Percentiles rank a stretch among this genome's conserved stretches.
These are phyloP conservation scores for Botryotinia narcissicola DNA, from an alignment of 2,329 filamentous ascomycete species.

Conservation along the genomic window DNA sequence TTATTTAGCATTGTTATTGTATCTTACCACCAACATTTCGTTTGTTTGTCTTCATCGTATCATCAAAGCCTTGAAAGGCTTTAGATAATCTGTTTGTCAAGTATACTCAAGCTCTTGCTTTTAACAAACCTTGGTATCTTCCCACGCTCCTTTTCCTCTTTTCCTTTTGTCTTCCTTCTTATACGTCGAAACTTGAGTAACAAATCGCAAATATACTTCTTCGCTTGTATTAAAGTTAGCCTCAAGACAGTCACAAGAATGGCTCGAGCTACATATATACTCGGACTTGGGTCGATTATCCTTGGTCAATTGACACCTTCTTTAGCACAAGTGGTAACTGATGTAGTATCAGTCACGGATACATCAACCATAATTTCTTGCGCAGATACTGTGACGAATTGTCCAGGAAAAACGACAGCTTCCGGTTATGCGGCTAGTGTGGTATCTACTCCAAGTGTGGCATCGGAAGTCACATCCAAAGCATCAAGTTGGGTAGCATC, in stretches of 20 bases:
- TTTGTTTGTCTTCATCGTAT: neutral
- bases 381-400: slow-evolving; percentile 14
- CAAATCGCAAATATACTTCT: neutral
- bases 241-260: neutral
- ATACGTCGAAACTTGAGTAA: neutral
- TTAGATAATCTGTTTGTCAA: slow-evolving; percentile 1
- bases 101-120: neutral
- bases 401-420: neutral
- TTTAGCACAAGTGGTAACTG: neutral
- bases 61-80: neutral
- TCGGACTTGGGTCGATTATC: slow-evolving; percentile 1
- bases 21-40: neutral
- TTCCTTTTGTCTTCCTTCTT: neutral
- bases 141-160: neutral
- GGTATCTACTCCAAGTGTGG: neutral
- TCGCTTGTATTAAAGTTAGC: neutral
- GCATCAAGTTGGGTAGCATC: neutral
- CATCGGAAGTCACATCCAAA: neutral
- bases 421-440: neutral
- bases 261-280: slow-evolving; percentile 3
- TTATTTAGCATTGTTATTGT: neutral
- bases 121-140: neutral
- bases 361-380: slow-evolving; percentile 16
- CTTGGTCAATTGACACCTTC: slow-evolving; percentile 6
- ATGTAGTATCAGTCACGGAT: slow-evolving; percentile 8